These are phyloP conservation scores for Arachnomyces sp. DNA, from an alignment of 2,329 filamentous ascomycete species.

Conservation along the genomic window DNA sequence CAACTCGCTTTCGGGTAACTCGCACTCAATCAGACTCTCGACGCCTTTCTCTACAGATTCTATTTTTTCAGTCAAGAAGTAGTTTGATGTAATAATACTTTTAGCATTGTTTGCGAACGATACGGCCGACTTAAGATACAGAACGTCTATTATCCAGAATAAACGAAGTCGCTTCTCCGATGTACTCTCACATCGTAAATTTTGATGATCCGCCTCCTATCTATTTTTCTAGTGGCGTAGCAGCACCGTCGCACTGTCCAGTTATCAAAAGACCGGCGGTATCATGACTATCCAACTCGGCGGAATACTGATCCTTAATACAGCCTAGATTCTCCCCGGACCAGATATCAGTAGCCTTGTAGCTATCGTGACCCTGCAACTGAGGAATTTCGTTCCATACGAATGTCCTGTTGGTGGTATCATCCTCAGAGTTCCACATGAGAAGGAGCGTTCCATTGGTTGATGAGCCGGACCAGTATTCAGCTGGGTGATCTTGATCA, in stretches of 20 bases:
- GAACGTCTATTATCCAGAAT: no score
- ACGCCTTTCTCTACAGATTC: no score
- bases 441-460: slow-evolving; percentile 23
- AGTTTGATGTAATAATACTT: no score
- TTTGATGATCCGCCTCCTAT: no score
- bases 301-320: background rate
- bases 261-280: slow-evolving; percentile 8
- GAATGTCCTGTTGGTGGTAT: slow-evolving; percentile 6
- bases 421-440: slow-evolving; percentile 11
- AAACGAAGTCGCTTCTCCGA: no score
- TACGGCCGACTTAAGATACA: no score
- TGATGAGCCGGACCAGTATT: slow-evolving; percentile 30
- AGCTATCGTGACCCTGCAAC: slow-evolving; percentile 15
- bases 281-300: slow-evolving; percentile 2
- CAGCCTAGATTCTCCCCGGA: slow-evolving; percentile 12
- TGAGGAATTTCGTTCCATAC: background rate
- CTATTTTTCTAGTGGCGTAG: no score
- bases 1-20: no score
- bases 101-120: no score
- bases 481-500: slow-evolving; percentile 25
- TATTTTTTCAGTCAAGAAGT: no score
- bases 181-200: no score
- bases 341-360: slow-evolving; percentile 9
- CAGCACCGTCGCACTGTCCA: background rate
- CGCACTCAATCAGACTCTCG: no score